phyloP scores from a whole-genome alignment of 1,284 basidiomycete species.

The Fomitopsis betulina region DNA sequence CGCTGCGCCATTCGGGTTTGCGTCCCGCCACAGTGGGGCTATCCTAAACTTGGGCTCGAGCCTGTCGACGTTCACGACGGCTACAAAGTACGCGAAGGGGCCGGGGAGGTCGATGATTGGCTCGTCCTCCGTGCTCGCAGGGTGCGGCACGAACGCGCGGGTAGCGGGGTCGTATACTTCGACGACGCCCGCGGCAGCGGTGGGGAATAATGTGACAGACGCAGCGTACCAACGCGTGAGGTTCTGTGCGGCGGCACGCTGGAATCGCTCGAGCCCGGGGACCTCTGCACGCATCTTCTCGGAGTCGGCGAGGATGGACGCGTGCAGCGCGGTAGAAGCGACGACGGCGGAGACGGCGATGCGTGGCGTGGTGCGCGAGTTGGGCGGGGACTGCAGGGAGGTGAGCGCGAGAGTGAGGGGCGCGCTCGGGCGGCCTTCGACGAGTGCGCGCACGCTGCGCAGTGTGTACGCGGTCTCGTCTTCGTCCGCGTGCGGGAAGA shows the following conservation, averaged over 20 bases:
- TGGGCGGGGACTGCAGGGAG: slow-evolving; percentile 35
- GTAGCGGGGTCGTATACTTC: slow-evolving; percentile 56
- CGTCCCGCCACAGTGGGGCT: slow-evolving; percentile 46
- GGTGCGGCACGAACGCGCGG: slow-evolving; percentile 45
- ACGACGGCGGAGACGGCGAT: slow-evolving; percentile 55
- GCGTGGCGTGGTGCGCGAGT: slow-evolving; percentile 13
- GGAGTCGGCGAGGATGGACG: slow-evolving; percentile 78
- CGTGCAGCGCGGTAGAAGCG: slow-evolving; percentile 82
- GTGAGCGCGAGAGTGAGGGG: slow-evolving; percentile 60
- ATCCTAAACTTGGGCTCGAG: slow-evolving; percentile 82
- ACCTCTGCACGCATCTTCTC: slow-evolving; percentile 66
- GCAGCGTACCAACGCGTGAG: slow-evolving; percentile 69
- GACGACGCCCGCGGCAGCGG: slow-evolving; percentile 34
- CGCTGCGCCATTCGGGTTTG: slow-evolving; percentile 34
- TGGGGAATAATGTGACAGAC: slow-evolving; percentile 51
- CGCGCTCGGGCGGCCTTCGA: slow-evolving; percentile 30
- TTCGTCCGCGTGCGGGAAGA: slow-evolving; percentile 42
- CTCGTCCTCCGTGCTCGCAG: slow-evolving; percentile 21
- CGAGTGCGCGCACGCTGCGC: slow-evolving; percentile 47
- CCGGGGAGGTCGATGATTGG: slow-evolving; percentile 53
- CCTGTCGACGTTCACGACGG: slow-evolving; percentile 77
- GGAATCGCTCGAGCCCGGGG: slow-evolving; percentile 83
- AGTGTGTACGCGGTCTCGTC: slow-evolving; percentile 41
- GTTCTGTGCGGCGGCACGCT: slow-evolving; percentile 79
- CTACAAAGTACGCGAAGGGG: slow-evolving; percentile 85